Evolutionary conservation across 2,329 filamentous ascomycete species (phyloP).

Genomic region (Phoma sp.): DNA sequence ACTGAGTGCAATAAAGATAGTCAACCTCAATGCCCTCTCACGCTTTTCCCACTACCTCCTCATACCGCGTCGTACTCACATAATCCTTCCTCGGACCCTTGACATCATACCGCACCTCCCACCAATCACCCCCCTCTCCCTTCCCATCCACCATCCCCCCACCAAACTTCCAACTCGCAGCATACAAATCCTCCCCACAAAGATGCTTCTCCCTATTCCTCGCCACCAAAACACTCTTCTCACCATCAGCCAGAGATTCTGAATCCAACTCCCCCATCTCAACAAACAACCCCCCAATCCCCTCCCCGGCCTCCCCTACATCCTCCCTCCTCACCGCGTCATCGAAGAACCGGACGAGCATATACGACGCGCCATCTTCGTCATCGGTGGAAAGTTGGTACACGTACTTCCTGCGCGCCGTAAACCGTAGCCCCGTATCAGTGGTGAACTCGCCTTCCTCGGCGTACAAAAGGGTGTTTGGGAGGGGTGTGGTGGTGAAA

Average conservation of each 20-base stretch:
- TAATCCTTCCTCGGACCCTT: constrained; percentile 53
- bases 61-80: constrained; percentile 47
- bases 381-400: constrained; percentile 58
- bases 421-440: constrained; percentile 62
- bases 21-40: too few relatives aligned
- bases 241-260: constrained; percentile 47
- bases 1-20: neutral
- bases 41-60: neutral
- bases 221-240: constrained; percentile 23
- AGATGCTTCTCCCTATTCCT: constrained; percentile 71
- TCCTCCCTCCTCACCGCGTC: constrained; percentile 8
- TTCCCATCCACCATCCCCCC: constrained; percentile 46
- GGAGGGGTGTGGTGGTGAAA: constrained; percentile 51
- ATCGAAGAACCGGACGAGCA: constrained; percentile 26
- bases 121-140: neutral
- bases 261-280: constrained; percentile 62
- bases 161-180: constrained; percentile 72
- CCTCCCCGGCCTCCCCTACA: constrained; percentile 41
- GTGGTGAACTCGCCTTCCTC: constrained; percentile 72
- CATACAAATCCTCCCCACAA: constrained; percentile 75
- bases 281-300: constrained; percentile 78
- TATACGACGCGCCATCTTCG: constrained; percentile 3
- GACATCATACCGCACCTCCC: constrained; percentile 17
- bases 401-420: constrained; percentile 71
- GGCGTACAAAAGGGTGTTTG: constrained; percentile 70